Base-by-base conservation (phyloP, 768 basidiomycete species). In the Steccherinum ochraceum region DNA sequence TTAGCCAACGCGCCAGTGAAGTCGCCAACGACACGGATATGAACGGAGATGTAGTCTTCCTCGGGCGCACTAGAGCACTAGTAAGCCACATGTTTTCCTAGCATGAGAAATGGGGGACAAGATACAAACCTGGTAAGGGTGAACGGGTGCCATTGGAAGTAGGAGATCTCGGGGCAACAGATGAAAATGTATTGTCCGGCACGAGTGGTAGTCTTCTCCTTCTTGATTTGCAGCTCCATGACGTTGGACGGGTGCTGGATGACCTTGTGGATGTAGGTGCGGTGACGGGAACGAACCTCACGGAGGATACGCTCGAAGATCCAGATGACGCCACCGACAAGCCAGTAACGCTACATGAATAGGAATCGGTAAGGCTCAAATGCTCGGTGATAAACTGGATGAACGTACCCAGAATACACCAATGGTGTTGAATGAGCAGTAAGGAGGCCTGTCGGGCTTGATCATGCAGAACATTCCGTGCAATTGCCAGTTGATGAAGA, bases 391-490 rank as follows among this genome's bases (percentile, higher is more conserved):
- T n/a, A n/a, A n/a, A n/a, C n/a, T n/a, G 50, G 35, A 13, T 13
- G 10, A 5, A 71, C 84, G 49, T 56, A 91, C 90, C 94, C 95
- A 98, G 74, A 98, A 97, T 54, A 95, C 91, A 58, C 93, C 94
- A 56, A 94, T 84, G 30, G 71, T 79, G 63, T 86, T 87, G 67
- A 67, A 86, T 3, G 88, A 89, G 70, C 94, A 98, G 69, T 76
- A 93, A 0, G 92, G 92, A 0, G 88, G 77, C 49, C 88, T 76
- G 68, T 96, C 92, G 21, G 93, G 93, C 68, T 89, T 72, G 71
- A 94, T 91, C 89, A 93, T 92, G 71, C 92, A 93, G 80, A 91
- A 94, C 88, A 94, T 87, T 49, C 93, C 93, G 63, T 94, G 93
- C 24, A 95, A 73, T 66, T 97, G 94, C 94, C 94, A 96, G 63